phyloP scores from a whole-genome alignment of 352 stramenopile species.

The Pythium sukuiense region DNA sequence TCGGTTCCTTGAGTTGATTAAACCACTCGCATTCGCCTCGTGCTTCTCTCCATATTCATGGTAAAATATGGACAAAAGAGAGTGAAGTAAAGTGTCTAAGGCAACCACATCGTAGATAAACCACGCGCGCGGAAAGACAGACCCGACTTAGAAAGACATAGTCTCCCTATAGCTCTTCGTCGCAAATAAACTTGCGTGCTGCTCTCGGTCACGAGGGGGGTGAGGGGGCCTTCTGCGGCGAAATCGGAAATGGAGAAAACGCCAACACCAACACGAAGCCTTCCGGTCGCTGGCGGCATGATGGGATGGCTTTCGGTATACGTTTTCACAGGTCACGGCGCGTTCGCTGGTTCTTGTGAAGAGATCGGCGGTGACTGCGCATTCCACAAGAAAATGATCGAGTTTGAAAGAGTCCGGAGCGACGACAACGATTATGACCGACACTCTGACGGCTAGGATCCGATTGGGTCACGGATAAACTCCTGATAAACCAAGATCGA shows the following conservation, averaged over 20 bases:
- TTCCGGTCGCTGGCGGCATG: background rate
- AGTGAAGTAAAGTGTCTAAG: slow-evolving; percentile 30
- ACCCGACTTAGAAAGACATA: slow-evolving; percentile 90
- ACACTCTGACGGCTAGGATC: slow-evolving; percentile 13
- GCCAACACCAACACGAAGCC: background rate
- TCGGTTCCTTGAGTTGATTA: slow-evolving; percentile 11
- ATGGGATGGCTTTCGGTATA: slow-evolving; percentile 18
- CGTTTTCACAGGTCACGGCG: slow-evolving; percentile 17
- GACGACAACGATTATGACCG: slow-evolving; percentile 13
- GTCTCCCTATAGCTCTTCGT: slow-evolving; percentile 78
- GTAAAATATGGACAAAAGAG: slow-evolving; percentile 62
- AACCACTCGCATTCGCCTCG: slow-evolving; percentile 11
- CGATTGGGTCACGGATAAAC: background rate
- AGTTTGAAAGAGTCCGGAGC: slow-evolving; percentile 19
- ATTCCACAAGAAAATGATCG: slow-evolving; percentile 38
- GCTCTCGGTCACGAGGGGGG: slow-evolving; percentile 45
- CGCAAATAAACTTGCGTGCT: slow-evolving; percentile 59
- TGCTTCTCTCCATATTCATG: slow-evolving; percentile 26
- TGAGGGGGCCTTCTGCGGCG: slow-evolving; percentile 66
- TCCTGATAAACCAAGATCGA: background rate
- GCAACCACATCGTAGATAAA: slow-evolving; percentile 74
- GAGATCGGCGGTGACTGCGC: slow-evolving; percentile 21
- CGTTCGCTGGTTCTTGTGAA: slow-evolving; percentile 33
- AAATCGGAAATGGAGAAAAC: slow-evolving; percentile 56
- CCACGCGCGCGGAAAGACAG: slow-evolving; percentile 53